Evolutionary conservation across 805 yeast species (phyloP), one percentile per base, ranked within the genome.

Genomic region (Saccharomycopsis fermentans): DNA sequence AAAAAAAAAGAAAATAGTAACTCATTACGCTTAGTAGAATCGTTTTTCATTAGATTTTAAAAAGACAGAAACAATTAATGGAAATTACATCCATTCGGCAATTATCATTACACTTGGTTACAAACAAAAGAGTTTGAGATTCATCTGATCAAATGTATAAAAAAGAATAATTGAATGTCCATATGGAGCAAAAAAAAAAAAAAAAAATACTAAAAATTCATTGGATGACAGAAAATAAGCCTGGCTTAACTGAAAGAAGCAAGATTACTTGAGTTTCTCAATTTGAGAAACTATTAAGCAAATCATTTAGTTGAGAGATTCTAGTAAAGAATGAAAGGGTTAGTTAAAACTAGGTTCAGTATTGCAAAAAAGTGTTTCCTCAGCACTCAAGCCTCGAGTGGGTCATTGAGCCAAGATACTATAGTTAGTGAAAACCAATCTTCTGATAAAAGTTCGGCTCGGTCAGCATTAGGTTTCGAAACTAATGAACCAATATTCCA

Each of bases 401-500:
- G 43, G 19, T 16, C 43, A 37, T 37, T 37, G 19, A 19, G 2
- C 17, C 21, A 37, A 19, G n/a, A 37, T 37, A 16, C 43, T 21
- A 12, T n/a, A 17, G 8, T 40, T 40, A 26, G 48, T 40, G 48
- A 40, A 37, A 27, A 27, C 8, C 43, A 17, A 2, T 16, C 17
- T 37, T 37, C 43, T 19, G n/a, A 37, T 6, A 37, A 37, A 37
- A 37, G n/a, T 19, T 17, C 43, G 6, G 16, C 12, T n/a, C n/a
- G n/a, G n/a, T n/a, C n/a, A n/a, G n/a, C 17, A 5, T n/a, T 24
- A 17, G 47, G 9, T n/a, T 39, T 39, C 9, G 21, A 39, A 9
- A 14, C 6, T 3, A 40, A 40, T 40, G 55, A 60, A 2, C 72
- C 76, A 1, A 59, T 68, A 29, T 73, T 80, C 60, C 69, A 74